Base-by-base conservation (phyloP, 805 yeast species). In the Sugiyamaella floridensis region DNA sequence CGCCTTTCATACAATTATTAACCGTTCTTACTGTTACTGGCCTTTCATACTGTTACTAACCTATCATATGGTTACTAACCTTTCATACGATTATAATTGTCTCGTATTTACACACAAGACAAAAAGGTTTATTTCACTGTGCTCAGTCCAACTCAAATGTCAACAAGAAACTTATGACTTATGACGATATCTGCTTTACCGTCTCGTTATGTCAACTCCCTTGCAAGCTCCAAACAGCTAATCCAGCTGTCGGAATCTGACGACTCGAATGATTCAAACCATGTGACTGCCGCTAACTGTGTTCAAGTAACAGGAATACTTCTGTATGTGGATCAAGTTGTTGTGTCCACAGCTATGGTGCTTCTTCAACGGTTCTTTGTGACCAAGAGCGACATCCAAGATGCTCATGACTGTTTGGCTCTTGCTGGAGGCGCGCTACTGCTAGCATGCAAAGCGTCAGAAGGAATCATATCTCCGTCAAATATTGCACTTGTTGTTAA, bases 301-400 rank as follows among this genome's bases (percentile, higher is more conserved):
- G 29, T 49, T 12, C 57, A 54, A 50, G 41, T 47, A 6, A 50
- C 47, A 15, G 59, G 57, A 12, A 34, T 46, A 3, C 47, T 29
- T 22, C 52, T 56, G 26, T 16, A 40, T 10, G 40, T 49, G 5
- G 45, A 45, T 7, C 58, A 56, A 40, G 18, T 18, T 14, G 49
- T 50, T 19, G 50, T 55, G 1, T 18, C 52, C 7, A 45, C 41
- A 22, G 56, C 55, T 14, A 55, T 55, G 26, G 51, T 55, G 9
- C 34, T 45, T 11, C 16, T 51, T 5, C 56, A 50, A 40, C 43
- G 58, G 28, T 47, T 37, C 28, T 53, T 43, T 41, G 22, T 43
- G 16, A 43, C 22, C 8, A 20, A 37, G 16, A 18, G 51, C 19
- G 40, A 28, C 6, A 12, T 32, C 4, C n/a, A 32, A 32, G 37